A percentile compares a stretch with the other conserved stretches of the same genome.
phyloP scores from a whole-genome alignment of 2,329 filamentous ascomycete genomes.

The Aspergillus amoenus region DNA sequence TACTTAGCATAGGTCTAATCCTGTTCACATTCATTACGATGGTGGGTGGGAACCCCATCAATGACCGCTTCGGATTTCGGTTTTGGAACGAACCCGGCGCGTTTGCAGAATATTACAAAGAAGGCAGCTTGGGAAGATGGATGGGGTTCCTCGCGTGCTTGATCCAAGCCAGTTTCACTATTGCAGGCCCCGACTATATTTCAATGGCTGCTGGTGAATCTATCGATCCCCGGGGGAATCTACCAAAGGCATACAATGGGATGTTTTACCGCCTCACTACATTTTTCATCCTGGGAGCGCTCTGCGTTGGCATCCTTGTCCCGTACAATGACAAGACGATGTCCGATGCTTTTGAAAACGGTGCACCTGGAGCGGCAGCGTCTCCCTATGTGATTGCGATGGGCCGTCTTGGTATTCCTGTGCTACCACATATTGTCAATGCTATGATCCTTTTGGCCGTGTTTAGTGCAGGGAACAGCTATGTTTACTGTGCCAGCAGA shows the following conservation, averaged over 20 bases:
- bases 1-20: slow-evolving; percentile 70
- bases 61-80: slow-evolving; percentile 71
- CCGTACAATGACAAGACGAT: slow-evolving; percentile 67
- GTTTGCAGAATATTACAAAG: slow-evolving; percentile 65
- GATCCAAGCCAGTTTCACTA: slow-evolving; percentile 68
- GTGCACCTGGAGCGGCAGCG: slow-evolving; percentile 65
- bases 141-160: slow-evolving; percentile 75
- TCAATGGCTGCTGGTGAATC: slow-evolving; percentile 66
- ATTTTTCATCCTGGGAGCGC: slow-evolving; percentile 73
- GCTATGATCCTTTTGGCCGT: slow-evolving; percentile 68
- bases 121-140: slow-evolving; percentile 67
- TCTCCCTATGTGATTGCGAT: slow-evolving; percentile 70
- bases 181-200: slow-evolving; percentile 68
- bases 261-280: slow-evolving; percentile 75
- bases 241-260: slow-evolving; percentile 73
- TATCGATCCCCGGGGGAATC: slow-evolving; percentile 65
- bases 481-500: slow-evolving; percentile 67
- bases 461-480: slow-evolving; percentile 68
- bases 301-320: slow-evolving; percentile 71
- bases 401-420: slow-evolving; percentile 61
- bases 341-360: slow-evolving; percentile 58
- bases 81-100: slow-evolving; percentile 67
- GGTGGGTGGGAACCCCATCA: slow-evolving; percentile 75
- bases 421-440: slow-evolving; percentile 71
- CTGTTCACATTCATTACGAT: slow-evolving; percentile 79